Evolutionary conservation across 2,329 filamentous ascomycete genomes (phyloP), one percentile per base, ranked within the genome.

Genomic region (Simplicillium sp.): DNA sequence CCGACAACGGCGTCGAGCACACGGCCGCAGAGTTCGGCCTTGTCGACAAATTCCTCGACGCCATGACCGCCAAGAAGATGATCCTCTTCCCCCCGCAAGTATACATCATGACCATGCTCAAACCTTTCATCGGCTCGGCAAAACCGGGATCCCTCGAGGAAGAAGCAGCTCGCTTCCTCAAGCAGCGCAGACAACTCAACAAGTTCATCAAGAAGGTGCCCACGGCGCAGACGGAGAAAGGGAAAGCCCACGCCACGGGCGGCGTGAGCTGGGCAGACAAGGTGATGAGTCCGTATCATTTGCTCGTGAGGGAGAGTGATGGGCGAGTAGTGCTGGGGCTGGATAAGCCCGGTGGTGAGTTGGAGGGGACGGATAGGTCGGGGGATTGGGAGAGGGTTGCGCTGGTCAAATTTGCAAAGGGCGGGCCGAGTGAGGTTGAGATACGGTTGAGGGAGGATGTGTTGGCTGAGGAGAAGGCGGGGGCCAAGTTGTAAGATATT

Each of bases 61-160:
- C 75, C 38, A 82, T 84, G 4, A 63, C 68, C 2, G 58, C 58
- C 3, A 80, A 80, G 20, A 71, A 84, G 32, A 80, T 96, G 45
- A 84, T 94, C 43, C 66, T 98, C 5, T 96, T 94, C 55, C 92
- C 92, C 4, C 92, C 92, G 1, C 92, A 97, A 55, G 83, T 82
- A 55, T 88, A 84, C 60, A 71, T 92, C 4, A 68, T 87, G 11
- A 64, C 70, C 29, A 61, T 84, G 0, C 60, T 86, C 2, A 58
- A 71, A 1, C 63, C 62, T 2, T 76, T 79, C 49, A 61, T 84
- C 13, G 56, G 54, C 4, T 60, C 64, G 4, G 52, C 52, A 1
- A 42, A 20, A 20, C 35, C 48, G 20, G 52, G 47, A 13, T 53
- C 56, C 0, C 57, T 54, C 0, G 48, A 52, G 8, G 48, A 51